phyloP scores from a whole-genome alignment of 371 early-diverging fungal species.

The Batkoa obscura region DNA sequence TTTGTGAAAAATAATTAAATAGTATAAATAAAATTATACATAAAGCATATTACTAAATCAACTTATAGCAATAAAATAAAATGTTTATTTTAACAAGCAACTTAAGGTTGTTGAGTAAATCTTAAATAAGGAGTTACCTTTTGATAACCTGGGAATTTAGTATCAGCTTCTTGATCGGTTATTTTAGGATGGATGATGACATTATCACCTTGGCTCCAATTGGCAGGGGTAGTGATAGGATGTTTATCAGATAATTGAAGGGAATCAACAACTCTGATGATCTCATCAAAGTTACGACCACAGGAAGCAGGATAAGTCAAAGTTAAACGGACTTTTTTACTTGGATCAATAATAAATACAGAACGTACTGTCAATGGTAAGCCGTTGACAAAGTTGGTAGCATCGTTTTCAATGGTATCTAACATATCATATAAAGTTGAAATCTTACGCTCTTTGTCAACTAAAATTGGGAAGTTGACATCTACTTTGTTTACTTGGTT shows the following conservation, averaged over 20 bases:
- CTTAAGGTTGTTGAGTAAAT: conserved; percentile 34
- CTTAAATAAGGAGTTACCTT: conserved; percentile 76
- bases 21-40: too few species aligned
- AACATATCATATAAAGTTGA: conserved; percentile 87
- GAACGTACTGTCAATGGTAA: conserved; percentile 86
- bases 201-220: conserved; percentile 75
- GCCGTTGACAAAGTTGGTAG: conserved; percentile 69
- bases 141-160: conserved; percentile 61
- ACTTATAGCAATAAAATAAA: too few species aligned
- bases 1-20: too few species aligned
- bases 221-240: conserved; percentile 82
- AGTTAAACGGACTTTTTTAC: conserved; percentile 71
- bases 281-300: conserved; percentile 92
- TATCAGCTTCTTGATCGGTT: conserved; percentile 57
- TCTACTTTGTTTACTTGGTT: conserved; percentile 59
- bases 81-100: too few species aligned
- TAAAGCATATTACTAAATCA: too few species aligned
- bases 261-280: conserved; percentile 79
- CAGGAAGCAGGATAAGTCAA: conserved; percentile 72
- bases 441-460: conserved; percentile 63
- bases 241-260: conserved; percentile 72
- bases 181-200: conserved; percentile 81
- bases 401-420: conserved; percentile 63
- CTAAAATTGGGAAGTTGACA: conserved; percentile 82
- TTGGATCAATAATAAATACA: conserved; percentile 87